A percentile compares a stretch with the other conserved stretches of the same genome.
Evolutionary conservation across 352 stramenopile genomes (phyloP).

Genomic region (Pythium dissimile): DNA sequence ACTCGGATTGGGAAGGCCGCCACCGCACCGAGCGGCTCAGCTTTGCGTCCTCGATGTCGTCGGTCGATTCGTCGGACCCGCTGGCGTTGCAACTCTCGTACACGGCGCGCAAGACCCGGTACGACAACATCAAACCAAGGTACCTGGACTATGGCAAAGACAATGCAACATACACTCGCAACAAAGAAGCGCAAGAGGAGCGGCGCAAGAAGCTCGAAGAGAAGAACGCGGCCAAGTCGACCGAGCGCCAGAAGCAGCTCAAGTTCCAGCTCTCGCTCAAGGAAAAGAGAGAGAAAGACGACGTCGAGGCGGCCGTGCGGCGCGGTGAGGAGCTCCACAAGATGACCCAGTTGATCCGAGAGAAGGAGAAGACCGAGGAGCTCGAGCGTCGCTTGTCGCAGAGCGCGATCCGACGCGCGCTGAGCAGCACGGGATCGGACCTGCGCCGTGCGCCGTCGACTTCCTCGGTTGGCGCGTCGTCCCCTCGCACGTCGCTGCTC

Average conservation of each 20-base stretch:
- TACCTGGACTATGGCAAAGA: constrained; percentile 64
- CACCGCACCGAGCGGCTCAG: constrained; percentile 15
- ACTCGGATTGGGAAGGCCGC: constrained; percentile 20
- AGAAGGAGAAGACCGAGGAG: constrained; percentile 24
- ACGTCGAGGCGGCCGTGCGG: constrained; percentile 43
- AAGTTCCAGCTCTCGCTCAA: constrained; percentile 39
- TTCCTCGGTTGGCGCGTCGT: constrained; percentile 14
- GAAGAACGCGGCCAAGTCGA: constrained; percentile 52
- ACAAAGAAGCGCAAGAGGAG: constrained; percentile 54
- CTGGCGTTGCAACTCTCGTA: constrained; percentile 19
- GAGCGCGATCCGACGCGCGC: constrained; percentile 11
- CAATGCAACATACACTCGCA: constrained; percentile 34
- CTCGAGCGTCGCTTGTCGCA: constrained; percentile 3
- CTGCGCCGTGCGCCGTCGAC: neutral
- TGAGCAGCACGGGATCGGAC: constrained; percentile 8
- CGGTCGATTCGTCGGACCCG: constrained; percentile 27
- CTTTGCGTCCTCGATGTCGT: constrained; percentile 25
- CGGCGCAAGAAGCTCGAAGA: constrained; percentile 66
- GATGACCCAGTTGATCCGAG: constrained; percentile 24
- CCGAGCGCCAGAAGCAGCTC: constrained; percentile 52
- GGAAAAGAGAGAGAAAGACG: constrained; percentile 38
- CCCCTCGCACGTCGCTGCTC: constrained; percentile 15
- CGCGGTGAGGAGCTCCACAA: constrained; percentile 54
- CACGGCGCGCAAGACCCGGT: constrained; percentile 33
- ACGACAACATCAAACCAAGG: constrained; percentile 43